Evolutionary conservation across 2,329 filamentous ascomycete species (phyloP).

Genomic region (Tolypocladium tundrense): DNA sequence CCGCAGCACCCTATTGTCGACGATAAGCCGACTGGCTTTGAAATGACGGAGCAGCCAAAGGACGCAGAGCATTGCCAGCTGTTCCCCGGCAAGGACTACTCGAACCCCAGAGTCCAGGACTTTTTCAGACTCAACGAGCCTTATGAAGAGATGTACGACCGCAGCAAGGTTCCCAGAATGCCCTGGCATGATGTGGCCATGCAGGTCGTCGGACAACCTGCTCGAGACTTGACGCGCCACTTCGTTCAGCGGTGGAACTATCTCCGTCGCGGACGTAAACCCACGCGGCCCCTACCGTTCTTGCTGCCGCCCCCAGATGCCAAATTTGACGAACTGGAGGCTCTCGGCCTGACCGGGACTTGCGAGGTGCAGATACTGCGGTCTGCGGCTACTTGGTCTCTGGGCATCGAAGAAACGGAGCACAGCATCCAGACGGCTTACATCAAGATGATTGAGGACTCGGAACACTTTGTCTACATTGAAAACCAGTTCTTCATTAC

Average conservation of each 20-base stretch:
- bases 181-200: slow-evolving; percentile 98
- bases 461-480: slow-evolving; percentile 95
- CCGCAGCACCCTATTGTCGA: slow-evolving; percentile 86
- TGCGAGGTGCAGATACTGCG: slow-evolving; percentile 95
- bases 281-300: slow-evolving; percentile 87
- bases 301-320: slow-evolving; percentile 89
- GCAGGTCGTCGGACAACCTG: slow-evolving; percentile 95
- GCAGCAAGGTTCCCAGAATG: slow-evolving; percentile 81
- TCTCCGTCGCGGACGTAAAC: slow-evolving; percentile 81
- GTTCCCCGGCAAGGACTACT: slow-evolving; percentile 97
- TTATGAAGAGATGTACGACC: slow-evolving; percentile 98
- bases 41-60: slow-evolving; percentile 61
- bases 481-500: slow-evolving; percentile 99
- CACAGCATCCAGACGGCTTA: slow-evolving; percentile 96
- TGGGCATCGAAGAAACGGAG: slow-evolving; percentile 79
- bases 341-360: slow-evolving; percentile 80
- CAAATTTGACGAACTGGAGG: slow-evolving; percentile 73
- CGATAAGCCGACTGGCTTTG: slow-evolving; percentile 92
- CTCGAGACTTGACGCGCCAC: slow-evolving; percentile 84
- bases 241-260: slow-evolving; percentile 99
- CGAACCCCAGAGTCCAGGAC: slow-evolving; percentile 88
- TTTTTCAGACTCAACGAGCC: slow-evolving; percentile 90
- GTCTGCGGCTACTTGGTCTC: slow-evolving; percentile 83
- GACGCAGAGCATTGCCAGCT: slow-evolving; percentile 92
- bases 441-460: slow-evolving; percentile 86